phyloP scores from a whole-genome alignment of 208 protist species.

The Kentomonas sorsogonicus region DNA sequence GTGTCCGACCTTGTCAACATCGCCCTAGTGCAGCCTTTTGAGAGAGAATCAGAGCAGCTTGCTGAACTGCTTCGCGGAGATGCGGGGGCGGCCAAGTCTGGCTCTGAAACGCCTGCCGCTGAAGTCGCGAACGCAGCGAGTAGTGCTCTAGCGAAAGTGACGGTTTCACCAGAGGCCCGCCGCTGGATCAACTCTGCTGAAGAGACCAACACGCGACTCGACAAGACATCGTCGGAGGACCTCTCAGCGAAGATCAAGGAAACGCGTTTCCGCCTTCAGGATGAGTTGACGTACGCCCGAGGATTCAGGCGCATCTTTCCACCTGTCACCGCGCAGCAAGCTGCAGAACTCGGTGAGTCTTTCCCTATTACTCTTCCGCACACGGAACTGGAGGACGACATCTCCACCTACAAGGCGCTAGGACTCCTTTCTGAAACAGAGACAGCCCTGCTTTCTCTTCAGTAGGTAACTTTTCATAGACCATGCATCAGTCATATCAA shows the following conservation, averaged over 20 bases:
- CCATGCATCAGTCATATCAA: too few relatives aligned
- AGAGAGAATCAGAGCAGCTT: slow-evolving; percentile 17
- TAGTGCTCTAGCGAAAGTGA: too few relatives aligned
- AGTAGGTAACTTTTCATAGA: not conserved
- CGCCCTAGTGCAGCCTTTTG: slow-evolving; percentile 75
- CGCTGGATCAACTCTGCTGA: too few relatives aligned
- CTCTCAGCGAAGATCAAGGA: too few relatives aligned
- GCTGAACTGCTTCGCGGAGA: too few relatives aligned
- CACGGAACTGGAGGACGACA: not conserved
- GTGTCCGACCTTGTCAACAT: slow-evolving; percentile 85
- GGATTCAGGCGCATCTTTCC: slow-evolving; percentile 85
- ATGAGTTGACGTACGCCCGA: slow-evolving; percentile 58
- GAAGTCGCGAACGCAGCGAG: too few relatives aligned
- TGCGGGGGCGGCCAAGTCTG: too few relatives aligned
- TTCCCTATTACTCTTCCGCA: not conserved
- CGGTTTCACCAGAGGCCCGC: too few relatives aligned
- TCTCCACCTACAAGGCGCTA: not conserved
- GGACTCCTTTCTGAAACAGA: slow-evolving; percentile 1
- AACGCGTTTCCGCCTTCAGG: slow-evolving; percentile 40
- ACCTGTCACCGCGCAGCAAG: slow-evolving; percentile 13
- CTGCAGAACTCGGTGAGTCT: not conserved
- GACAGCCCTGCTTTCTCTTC: not conserved
- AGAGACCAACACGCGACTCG: too few relatives aligned
- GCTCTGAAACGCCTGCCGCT: too few relatives aligned
- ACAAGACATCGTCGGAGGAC: too few relatives aligned